Conservation (phyloP, 805 yeast species). For the Hermanozyma aechmeae region DNA sequence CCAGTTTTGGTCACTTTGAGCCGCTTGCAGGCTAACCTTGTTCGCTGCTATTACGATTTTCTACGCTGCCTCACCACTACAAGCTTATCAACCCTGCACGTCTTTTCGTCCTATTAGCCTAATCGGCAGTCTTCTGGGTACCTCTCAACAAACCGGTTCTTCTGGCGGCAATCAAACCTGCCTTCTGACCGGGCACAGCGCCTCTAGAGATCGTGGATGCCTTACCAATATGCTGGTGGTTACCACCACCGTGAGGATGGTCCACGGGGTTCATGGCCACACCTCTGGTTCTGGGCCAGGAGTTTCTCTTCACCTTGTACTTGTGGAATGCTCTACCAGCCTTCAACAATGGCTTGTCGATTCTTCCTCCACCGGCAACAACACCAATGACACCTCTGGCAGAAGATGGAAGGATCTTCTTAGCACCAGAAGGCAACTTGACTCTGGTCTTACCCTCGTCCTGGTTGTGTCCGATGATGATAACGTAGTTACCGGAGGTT, state of each 20-base stretch:
- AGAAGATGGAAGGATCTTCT: conserved; percentile 88
- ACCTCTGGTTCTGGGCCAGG: conserved; percentile 99
- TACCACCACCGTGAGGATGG: conserved; percentile 99
- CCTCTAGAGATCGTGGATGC: conserved; percentile 99
- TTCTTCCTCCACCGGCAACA: conserved; percentile 99
- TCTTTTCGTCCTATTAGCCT: too few species aligned
- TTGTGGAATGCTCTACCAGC: conserved; percentile 99
- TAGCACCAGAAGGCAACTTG: conserved; percentile 98
- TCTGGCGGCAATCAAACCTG: conserved; percentile 99
- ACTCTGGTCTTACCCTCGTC: conserved; percentile 99
- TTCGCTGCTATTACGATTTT: too few species aligned
- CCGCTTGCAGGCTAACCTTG: too few species aligned
- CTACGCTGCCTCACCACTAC: too few species aligned
- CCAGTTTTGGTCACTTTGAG: too few species aligned
- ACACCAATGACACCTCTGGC: conserved; percentile 99
- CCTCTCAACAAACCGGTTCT: conserved; percentile 99
- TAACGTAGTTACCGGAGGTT: conserved; percentile 99
- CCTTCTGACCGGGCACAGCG: conserved; percentile 99
- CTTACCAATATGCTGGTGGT: conserved; percentile 99
- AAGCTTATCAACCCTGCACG: too few species aligned
- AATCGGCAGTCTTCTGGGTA: conserved; percentile 93
- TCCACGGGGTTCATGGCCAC: conserved; percentile 99
- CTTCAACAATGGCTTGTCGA: conserved; percentile 98
- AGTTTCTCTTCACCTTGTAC: conserved; percentile 98
- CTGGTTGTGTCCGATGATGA: conserved; percentile 98